Percentiles rank a stretch among this genome's conserved stretches.
Evolutionary conservation across 306 rosid genomes (phyloP).

Genomic region (Ceratonia siliqua): DNA sequence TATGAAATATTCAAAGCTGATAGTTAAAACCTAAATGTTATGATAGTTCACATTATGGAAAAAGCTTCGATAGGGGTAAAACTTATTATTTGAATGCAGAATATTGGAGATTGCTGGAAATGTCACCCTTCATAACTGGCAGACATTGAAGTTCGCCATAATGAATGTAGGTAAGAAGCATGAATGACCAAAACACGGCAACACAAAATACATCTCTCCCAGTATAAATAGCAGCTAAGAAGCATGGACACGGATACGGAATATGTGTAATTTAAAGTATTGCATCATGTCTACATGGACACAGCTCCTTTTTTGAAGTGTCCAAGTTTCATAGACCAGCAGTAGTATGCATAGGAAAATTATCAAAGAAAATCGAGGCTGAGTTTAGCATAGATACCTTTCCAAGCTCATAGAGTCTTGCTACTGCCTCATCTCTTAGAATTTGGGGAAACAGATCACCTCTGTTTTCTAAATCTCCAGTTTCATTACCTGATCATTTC

Average conservation of each 20-base stretch:
- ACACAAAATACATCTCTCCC: constrained; percentile 5
- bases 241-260: no score
- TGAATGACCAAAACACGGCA: constrained; percentile 2
- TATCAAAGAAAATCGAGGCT: background rate
- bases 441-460: constrained; percentile 66
- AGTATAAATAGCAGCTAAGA: no score
- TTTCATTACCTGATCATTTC: constrained; percentile 52
- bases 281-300: no score
- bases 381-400: constrained; percentile 49
- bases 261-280: no score
- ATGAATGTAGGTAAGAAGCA: background rate
- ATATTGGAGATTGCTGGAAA: constrained; percentile 1
- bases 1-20: background rate
- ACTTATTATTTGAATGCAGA: background rate
- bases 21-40: background rate
- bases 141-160: constrained; percentile 18
- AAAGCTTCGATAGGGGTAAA: background rate
- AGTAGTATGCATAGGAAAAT: constrained; percentile 8
- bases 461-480: constrained; percentile 54
- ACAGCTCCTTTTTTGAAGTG: no score
- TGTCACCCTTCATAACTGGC: background rate
- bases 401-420: constrained; percentile 75
- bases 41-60: background rate
- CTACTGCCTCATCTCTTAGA: constrained; percentile 85
- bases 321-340: no score